Evolutionary conservation across 208 protist species (phyloP), one percentile per base, ranked within the genome.

Genomic region (Trypanosoma caninum): DNA sequence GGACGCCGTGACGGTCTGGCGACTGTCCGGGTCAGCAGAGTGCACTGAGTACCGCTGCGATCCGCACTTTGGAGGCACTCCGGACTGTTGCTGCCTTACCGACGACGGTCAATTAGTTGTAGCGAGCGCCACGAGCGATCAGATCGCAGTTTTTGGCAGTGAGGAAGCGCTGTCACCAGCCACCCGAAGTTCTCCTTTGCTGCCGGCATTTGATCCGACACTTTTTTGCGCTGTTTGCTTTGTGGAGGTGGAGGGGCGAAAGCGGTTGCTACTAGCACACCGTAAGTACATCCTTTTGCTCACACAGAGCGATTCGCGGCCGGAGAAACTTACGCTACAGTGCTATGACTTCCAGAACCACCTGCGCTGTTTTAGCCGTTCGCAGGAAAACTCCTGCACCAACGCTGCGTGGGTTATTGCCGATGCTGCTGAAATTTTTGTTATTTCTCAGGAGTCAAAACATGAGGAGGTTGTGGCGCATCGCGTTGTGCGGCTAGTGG

Each of bases 301-400:
- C 13, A 81, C 81, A n/a, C 73, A 84, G 18, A 74, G 74, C 56
- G 72, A 68, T 6, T 63, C 57, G 18, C 52, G 60, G 20, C 52
- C 67, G 22, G 75, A 78, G 28, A 84, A 84, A 16, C 76, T 89
- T 31, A 61, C 75, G 56, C 58, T 94, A 47, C 81, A 86, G 41
- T 72, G 91, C 44, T 98, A 97, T 69, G 94, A 98, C 64, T 28
- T 94, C 5, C 51, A 71, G 20, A 97, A 97, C 76, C 85, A 85
- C 27, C 84, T 97, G 50, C 84, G 94, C 37, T 95, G 89, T 9
- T 92, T 94, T 52, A 81, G 64, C 23, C 77, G 78, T 14, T 72
- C 65, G 38, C 82, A 88, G 60, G 77, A 85, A 58, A 58, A 23
- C 41, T 89, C 91, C 51, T 53, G 66, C 16, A 56, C 59, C 35